Conservation (phyloP, 768 basidiomycete species). For the Coprinopsis marcescibilis region DNA sequence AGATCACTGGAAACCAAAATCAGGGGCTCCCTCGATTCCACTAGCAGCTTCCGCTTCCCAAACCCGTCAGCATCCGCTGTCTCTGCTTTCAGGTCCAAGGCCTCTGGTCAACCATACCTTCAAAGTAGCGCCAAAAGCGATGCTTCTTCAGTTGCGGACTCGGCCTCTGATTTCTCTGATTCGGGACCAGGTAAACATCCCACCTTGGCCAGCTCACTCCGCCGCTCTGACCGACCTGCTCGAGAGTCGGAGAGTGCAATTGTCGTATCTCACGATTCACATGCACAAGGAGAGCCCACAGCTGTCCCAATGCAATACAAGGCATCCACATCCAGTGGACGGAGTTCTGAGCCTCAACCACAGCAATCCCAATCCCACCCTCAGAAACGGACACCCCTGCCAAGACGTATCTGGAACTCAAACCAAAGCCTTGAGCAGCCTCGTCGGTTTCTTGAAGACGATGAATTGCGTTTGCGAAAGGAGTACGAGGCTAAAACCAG, state of each 20-base stretch:
- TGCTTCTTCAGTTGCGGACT: slow-evolving; percentile 14
- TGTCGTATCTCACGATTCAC: too few species aligned
- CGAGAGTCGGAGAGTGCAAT: slow-evolving; percentile 2
- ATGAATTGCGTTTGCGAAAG: slow-evolving; percentile 41
- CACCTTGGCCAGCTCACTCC: background rate
- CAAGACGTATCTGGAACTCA: slow-evolving; percentile 21
- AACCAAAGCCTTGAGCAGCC: slow-evolving; percentile 19
- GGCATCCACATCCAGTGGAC: slow-evolving; percentile 5
- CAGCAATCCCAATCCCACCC: background rate
- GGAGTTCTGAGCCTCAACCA: background rate
- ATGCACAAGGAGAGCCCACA: background rate
- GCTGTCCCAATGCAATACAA: background rate
- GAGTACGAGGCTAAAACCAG: slow-evolving; percentile 57
- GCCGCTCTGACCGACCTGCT: background rate
- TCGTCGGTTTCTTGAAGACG: slow-evolving; percentile 28
- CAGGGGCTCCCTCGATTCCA: slow-evolving; percentile 1
- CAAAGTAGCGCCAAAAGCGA: slow-evolving; percentile 5
- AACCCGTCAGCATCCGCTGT: slow-evolving; percentile 7
- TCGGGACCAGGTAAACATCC: background rate
- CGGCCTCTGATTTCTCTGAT: slow-evolving; percentile 7
- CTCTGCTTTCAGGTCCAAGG: slow-evolving; percentile 12
- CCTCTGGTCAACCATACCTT: slow-evolving; percentile 9
- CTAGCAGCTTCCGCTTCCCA: slow-evolving; percentile 18
- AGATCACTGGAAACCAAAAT: slow-evolving; percentile 8
- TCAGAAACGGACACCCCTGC: slow-evolving; percentile 1